Evolutionary conservation across 495 filamentous ascomycete genomes (phyloP), one percentile per base, ranked within the genome.

Genomic region (Penicillium subrubescens): DNA sequence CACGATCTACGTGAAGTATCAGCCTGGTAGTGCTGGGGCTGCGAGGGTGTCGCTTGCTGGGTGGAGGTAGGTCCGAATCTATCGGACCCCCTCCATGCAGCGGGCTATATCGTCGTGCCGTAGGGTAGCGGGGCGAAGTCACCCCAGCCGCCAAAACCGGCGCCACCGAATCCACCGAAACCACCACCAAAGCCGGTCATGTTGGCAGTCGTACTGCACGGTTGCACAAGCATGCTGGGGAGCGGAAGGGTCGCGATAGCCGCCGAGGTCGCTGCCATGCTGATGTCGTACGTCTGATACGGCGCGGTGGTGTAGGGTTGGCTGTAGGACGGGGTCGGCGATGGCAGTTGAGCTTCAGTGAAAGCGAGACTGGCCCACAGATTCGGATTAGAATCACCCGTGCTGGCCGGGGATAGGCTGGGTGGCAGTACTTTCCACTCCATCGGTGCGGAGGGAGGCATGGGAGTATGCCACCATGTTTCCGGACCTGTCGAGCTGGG

Each of bases 341-440:
- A 92, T 56, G 92, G 80, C 52, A 88, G 86, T 52, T 92, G 87
- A 43, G 81, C 71, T 61, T 93, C 90, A 77, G 82, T 86, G 75
- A 94, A 74, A 69, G 83, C 84, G 61, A 96, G 87, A 73, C 84
- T 89, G 54, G 91, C 86, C 95, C 94, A 97, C 75, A 96, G 88
- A 64, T 89, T 83, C 35, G 86, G 81, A 63, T 84, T 85, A 59
- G 87, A 86, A 73, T 95, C 92, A 67, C 83, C 84, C 43, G 88
- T 84, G 48, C 89, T 89, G 57, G 88, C 85, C 37, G 92, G 86
- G 70, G 88, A 87, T 56, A 89, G 86, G 71, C 92, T 96, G 60
- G 96, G 97, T 67, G 95, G 89, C 61, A 98, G 82, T 71, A 97
- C 89, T 75, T 90, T 94, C 95, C 94, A 98, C 60, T 99, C 96